Percentiles rank a stretch among this genome's conserved stretches.
These are phyloP conservation scores for Camellia japonica DNA, from an alignment of 148 eudicot species.

Conservation along the genomic window DNA sequence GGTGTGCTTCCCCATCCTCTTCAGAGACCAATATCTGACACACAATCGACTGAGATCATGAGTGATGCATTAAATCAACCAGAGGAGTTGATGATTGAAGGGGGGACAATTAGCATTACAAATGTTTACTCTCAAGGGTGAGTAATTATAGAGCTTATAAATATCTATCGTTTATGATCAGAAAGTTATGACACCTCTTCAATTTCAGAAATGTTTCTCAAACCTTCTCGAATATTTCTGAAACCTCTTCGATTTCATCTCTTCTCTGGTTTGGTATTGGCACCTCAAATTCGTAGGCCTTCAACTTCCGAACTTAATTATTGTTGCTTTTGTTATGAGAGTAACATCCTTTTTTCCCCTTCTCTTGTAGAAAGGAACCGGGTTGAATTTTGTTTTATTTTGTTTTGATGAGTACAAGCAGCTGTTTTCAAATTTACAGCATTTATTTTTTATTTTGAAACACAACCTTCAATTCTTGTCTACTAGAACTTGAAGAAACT, in stretches of 20 bases:
- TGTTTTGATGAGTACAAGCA: background rate
- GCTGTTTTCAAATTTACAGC: background rate
- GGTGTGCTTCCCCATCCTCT: constrained; percentile 40
- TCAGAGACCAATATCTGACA: constrained; percentile 40
- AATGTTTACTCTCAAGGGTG: constrained; percentile 83
- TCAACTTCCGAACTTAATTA: background rate
- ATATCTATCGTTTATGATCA: background rate
- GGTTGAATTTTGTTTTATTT: no score
- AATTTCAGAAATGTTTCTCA: background rate
- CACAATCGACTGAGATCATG: constrained; percentile 33
- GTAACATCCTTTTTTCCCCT: no score
- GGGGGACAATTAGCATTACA: constrained; percentile 79
- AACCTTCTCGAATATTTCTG: background rate
- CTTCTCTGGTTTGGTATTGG: background rate
- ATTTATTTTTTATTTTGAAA: no score
- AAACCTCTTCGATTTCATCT: background rate
- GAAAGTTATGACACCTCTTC: background rate
- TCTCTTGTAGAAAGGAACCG: no score
- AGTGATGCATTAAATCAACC: constrained; percentile 41
- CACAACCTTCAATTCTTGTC: background rate
- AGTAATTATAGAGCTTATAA: constrained; percentile 24
- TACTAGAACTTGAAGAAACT: background rate
- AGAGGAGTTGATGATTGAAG: constrained; percentile 66
- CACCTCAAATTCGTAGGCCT: background rate
- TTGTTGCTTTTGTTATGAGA: background rate